Evolutionary conservation across 495 filamentous ascomycete genomes (phyloP).

Genomic region (Neurospora tetraspora): DNA sequence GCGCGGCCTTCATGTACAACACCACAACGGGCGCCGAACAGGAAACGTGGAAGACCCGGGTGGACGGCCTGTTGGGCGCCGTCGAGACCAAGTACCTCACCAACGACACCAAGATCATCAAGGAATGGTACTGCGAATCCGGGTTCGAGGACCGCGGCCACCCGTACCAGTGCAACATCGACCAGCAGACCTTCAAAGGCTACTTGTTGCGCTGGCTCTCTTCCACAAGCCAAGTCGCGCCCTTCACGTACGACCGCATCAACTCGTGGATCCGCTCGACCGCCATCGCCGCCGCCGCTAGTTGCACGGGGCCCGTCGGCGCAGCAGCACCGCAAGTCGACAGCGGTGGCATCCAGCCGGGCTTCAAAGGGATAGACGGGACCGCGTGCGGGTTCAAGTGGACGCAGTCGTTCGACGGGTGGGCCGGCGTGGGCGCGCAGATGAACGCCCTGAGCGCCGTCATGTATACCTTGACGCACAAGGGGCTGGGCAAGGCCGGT

Average conservation of each 20-base stretch:
- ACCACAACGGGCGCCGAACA: slow-evolving; percentile 40
- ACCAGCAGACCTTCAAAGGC: slow-evolving; percentile 68
- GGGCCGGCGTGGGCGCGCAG: slow-evolving; percentile 56
- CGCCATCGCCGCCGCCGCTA: slow-evolving; percentile 49
- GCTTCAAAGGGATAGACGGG: slow-evolving; percentile 36
- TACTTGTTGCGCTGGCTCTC: slow-evolving; percentile 64
- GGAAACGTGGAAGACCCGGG: slow-evolving; percentile 43
- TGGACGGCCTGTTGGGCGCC: slow-evolving; percentile 45
- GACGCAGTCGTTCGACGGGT: slow-evolving; percentile 32
- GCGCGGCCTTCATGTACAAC: slow-evolving; percentile 72
- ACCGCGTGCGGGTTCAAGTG: slow-evolving; percentile 46
- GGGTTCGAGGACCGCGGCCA: slow-evolving; percentile 27
- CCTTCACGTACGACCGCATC: slow-evolving; percentile 47
- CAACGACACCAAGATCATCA: slow-evolving; percentile 45
- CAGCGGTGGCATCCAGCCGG: slow-evolving; percentile 45
- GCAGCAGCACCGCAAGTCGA: slow-evolving; percentile 26
- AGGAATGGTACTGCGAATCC: slow-evolving; percentile 60
- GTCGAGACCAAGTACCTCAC: slow-evolving; percentile 48
- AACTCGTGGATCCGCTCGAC: slow-evolving; percentile 47
- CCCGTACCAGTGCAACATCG: slow-evolving; percentile 46
- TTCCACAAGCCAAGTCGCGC: slow-evolving; percentile 54
- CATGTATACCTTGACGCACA: slow-evolving; percentile 48
- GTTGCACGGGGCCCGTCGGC: slow-evolving; percentile 49
- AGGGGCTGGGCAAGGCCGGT: slow-evolving; percentile 11
- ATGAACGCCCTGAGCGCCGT: slow-evolving; percentile 62